Percentiles rank a stretch among this genome's conserved stretches.
Evolutionary conservation across 805 yeast species (phyloP).

Genomic region (Zygoascus flipseniorum): DNA sequence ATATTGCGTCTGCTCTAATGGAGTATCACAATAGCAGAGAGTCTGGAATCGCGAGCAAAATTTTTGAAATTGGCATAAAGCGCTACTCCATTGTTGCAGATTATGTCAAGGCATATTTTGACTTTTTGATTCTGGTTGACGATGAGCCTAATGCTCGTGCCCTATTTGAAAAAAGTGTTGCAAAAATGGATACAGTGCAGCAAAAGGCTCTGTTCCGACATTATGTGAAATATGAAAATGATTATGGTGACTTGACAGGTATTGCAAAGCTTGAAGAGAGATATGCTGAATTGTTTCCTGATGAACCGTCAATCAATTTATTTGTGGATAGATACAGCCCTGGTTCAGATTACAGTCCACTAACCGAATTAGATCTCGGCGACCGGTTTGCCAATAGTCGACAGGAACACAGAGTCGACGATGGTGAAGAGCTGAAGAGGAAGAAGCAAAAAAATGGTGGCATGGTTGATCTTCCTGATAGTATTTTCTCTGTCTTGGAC

Average conservation of each 20-base stretch:
- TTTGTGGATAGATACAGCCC: conserved; percentile 28
- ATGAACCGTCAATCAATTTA: conserved; percentile 36
- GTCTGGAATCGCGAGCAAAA: conserved; percentile 58
- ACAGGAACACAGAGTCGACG: not conserved
- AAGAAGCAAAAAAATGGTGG: not conserved
- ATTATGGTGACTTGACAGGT: conserved; percentile 60
- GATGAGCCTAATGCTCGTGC: conserved; percentile 73
- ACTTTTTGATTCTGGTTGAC: conserved; percentile 58
- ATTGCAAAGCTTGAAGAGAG: conserved; percentile 59
- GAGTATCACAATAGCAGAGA: conserved; percentile 57
- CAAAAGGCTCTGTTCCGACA: conserved; percentile 41
- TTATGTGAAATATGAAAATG: conserved; percentile 61
- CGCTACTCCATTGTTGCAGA: conserved; percentile 44
- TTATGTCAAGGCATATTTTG: conserved; percentile 60
- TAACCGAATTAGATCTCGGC: conserved; percentile 16
- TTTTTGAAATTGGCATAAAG: conserved; percentile 74
- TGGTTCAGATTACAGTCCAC: conserved; percentile 14
- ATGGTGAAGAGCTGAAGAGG: not conserved
- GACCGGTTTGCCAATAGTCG: not conserved
- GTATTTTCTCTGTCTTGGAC: conserved; percentile 42
- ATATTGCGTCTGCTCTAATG: conserved; percentile 71
- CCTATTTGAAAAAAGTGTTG: conserved; percentile 68
- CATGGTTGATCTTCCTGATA: conserved; percentile 19
- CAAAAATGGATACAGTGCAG: conserved; percentile 39
- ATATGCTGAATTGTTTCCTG: conserved; percentile 57